These are phyloP conservation scores for Plenodomus biglobosus DNA, from an alignment of 2,329 filamentous ascomycete genomes.

Conservation along the genomic window DNA sequence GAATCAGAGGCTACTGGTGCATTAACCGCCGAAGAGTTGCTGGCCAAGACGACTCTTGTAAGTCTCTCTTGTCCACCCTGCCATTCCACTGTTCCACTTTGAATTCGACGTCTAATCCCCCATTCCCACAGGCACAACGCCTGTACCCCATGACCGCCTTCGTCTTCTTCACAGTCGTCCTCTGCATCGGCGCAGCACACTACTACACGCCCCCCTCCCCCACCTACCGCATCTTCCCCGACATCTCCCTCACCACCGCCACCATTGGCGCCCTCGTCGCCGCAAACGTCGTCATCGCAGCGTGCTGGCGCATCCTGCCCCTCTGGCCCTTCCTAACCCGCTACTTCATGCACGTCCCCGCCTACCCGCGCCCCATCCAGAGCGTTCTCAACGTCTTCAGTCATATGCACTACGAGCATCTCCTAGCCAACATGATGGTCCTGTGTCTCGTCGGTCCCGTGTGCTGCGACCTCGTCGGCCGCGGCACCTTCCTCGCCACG, in stretches of 20 bases:
- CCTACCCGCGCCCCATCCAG: conserved; percentile 63
- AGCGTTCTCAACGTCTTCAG: conserved; percentile 68
- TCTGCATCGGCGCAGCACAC: conserved; percentile 32
- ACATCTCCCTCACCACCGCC: conserved; percentile 37
- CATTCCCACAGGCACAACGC: conserved; percentile 32
- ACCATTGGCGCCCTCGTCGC: conserved; percentile 63
- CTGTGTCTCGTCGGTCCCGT: conserved; percentile 66
- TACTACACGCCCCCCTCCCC: conserved; percentile 37
- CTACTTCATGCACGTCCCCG: conserved; percentile 51
- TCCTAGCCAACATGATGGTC: conserved; percentile 62
- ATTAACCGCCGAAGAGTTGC: conserved; percentile 29
- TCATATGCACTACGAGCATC: conserved; percentile 64
- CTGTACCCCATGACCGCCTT: conserved; percentile 42
- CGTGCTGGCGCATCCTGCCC: conserved; percentile 65
- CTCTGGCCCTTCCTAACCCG: conserved; percentile 68
- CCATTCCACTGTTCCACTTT: not conserved
- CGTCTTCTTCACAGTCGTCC: conserved; percentile 28
- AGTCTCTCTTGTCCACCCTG: not conserved
- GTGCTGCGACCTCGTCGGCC: conserved; percentile 40
- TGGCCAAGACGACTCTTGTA: conserved; percentile 39
- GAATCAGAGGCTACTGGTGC: conserved; percentile 23
- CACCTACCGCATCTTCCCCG: conserved; percentile 37
- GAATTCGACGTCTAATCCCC: conserved; percentile 1
- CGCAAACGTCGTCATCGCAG: conserved; percentile 60
- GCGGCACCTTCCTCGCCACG: conserved; percentile 40